A percentile compares a stretch with the other conserved stretches of the same genome.
These are phyloP conservation scores for Syncephalastrum contaminatum DNA, from an alignment of 371 early-diverging fungal genomes.

Conservation along the genomic window DNA sequence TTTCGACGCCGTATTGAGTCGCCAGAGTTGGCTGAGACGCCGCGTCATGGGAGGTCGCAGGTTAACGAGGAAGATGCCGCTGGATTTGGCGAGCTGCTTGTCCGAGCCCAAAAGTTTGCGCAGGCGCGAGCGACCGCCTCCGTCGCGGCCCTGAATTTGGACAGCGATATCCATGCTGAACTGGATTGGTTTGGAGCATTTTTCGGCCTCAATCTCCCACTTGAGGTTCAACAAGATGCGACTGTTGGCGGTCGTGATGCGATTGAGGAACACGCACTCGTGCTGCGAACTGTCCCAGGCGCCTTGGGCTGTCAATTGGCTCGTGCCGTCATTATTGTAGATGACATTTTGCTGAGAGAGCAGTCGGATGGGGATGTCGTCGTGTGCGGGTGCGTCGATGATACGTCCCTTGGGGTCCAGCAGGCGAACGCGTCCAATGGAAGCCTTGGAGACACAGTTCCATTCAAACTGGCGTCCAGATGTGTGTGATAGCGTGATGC, in stretches of 20 bases:
- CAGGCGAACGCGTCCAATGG: slow-evolving; percentile 65
- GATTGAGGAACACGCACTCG: slow-evolving; percentile 69
- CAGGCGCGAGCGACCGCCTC: slow-evolving; percentile 45
- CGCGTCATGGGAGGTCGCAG: slow-evolving; percentile 59
- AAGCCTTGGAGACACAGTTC: slow-evolving; percentile 35
- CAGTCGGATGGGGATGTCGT: slow-evolving; percentile 24
- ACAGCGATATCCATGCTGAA: slow-evolving; percentile 66
- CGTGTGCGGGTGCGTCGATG: slow-evolving; percentile 45
- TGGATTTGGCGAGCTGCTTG: slow-evolving; percentile 45
- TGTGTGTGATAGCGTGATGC: slow-evolving; percentile 64
- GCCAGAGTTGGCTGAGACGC: slow-evolving; percentile 65
- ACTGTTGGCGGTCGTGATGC: slow-evolving; percentile 63
- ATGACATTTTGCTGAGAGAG: slow-evolving; percentile 43
- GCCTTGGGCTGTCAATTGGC: slow-evolving; percentile 52
- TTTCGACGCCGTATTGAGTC: slow-evolving; percentile 68
- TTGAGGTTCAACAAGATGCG: slow-evolving; percentile 59
- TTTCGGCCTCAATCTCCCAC: slow-evolving; percentile 60
- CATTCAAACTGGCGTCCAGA: slow-evolving; percentile 66
- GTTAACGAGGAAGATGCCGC: slow-evolving; percentile 52
- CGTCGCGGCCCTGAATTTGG: slow-evolving; percentile 54
- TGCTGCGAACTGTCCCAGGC: slow-evolving; percentile 88
- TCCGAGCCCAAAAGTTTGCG: slow-evolving; percentile 22
- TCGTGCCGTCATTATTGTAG: slow-evolving; percentile 46
- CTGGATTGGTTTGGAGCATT: slow-evolving; percentile 55
- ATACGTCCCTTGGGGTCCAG: slow-evolving; percentile 64